Conservation (phyloP, 352 stramenopile species). For the Phytophthora chlamydospora region DNA sequence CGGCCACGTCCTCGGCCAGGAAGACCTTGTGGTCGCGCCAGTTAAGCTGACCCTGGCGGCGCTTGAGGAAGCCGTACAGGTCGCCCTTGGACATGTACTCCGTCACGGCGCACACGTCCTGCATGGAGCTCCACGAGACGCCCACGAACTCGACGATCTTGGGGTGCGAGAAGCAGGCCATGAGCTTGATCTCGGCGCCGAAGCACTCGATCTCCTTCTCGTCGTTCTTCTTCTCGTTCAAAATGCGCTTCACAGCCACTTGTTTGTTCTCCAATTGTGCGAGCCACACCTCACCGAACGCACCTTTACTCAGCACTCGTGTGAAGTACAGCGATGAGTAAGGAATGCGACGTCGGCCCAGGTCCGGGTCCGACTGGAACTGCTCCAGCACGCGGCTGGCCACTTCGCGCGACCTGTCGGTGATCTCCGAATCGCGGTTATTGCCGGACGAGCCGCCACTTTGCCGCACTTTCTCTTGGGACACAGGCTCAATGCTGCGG, state of each 20-base stretch:
- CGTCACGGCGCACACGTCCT: slow-evolving; percentile 77
- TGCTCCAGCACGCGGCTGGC: slow-evolving; percentile 67
- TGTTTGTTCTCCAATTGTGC: slow-evolving; percentile 79
- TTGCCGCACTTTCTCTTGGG: slow-evolving; percentile 26
- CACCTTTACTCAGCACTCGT: slow-evolving; percentile 83
- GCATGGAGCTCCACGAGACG: slow-evolving; percentile 72
- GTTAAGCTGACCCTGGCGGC: slow-evolving; percentile 66
- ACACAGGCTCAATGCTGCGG: slow-evolving; percentile 25
- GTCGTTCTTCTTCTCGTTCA: slow-evolving; percentile 84
- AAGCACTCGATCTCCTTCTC: slow-evolving; percentile 88
- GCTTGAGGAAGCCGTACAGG: slow-evolving; percentile 76
- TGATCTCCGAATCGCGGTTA: slow-evolving; percentile 42
- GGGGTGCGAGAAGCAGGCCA: slow-evolving; percentile 78
- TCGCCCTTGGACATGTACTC: slow-evolving; percentile 88
- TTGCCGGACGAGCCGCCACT: slow-evolving; percentile 27
- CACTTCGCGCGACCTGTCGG: slow-evolving; percentile 49
- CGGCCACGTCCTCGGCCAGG: slow-evolving; percentile 72
- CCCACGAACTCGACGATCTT: slow-evolving; percentile 88
- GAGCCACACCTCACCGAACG: slow-evolving; percentile 89
- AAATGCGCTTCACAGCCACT: slow-evolving; percentile 83
- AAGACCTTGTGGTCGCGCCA: slow-evolving; percentile 82
- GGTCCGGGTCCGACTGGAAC: slow-evolving; percentile 67
- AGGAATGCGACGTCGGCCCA: slow-evolving; percentile 60
- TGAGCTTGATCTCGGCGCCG: slow-evolving; percentile 86
- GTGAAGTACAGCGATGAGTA: slow-evolving; percentile 84